Conservation (phyloP, 768 basidiomycete species). For the Boletellus sp. region DNA sequence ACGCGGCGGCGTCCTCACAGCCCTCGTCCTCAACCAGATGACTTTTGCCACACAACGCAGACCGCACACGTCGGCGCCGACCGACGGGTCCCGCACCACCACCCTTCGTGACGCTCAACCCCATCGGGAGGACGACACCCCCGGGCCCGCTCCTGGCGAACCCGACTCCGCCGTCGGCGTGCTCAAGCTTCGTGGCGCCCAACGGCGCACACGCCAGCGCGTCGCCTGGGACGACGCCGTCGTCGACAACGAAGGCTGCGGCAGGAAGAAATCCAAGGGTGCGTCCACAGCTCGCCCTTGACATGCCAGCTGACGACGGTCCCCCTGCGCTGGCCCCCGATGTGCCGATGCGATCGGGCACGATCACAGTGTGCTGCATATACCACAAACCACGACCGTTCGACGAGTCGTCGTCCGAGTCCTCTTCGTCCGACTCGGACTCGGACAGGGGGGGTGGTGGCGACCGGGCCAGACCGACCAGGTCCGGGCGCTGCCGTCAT, state of each 20-base stretch:
- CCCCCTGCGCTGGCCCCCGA: too few relatives aligned
- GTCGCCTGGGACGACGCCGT: constrained; percentile 86
- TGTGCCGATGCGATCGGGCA: neutral
- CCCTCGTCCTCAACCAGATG: constrained; percentile 3
- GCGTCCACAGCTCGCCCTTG: constrained; percentile 26
- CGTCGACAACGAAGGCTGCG: constrained; percentile 87
- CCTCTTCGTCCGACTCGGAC: constrained; percentile 43
- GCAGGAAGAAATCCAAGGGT: constrained; percentile 94
- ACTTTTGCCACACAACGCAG: constrained; percentile 25
- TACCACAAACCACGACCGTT: constrained; percentile 80
- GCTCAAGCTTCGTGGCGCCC: constrained; percentile 57
- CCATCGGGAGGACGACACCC: constrained; percentile 23
- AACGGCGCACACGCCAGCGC: constrained; percentile 42
- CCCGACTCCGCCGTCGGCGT: constrained; percentile 39
- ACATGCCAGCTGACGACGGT: too few relatives aligned
- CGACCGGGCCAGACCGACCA: constrained; percentile 13
- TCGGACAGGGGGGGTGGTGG: constrained; percentile 9
- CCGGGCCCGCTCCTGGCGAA: constrained; percentile 19
- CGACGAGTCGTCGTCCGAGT: constrained; percentile 77
- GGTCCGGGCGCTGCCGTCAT: constrained; percentile 5
- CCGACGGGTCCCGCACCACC: constrained; percentile 54
- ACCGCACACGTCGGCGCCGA: constrained; percentile 39
- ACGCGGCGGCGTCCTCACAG: neutral
- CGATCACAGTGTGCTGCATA: constrained; percentile 83
- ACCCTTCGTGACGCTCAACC: constrained; percentile 41